These are phyloP conservation scores for Isoetes taiwanensis DNA, from an alignment of 75 land plant genomes.

Conservation along the genomic window DNA sequence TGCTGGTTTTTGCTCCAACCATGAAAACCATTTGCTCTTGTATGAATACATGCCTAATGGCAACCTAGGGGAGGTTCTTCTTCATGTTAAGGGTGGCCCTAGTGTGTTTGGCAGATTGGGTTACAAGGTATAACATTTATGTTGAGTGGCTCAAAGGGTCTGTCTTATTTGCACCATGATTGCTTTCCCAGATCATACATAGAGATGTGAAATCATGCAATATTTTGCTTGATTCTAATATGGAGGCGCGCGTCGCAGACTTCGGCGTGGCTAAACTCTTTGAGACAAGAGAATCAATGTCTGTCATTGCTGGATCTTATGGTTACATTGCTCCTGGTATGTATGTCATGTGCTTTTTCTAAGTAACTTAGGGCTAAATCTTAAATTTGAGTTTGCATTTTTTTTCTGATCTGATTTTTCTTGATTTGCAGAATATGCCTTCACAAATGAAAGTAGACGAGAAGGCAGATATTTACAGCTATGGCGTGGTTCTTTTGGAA, in stretches of 20 bases:
- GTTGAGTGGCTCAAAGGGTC: constrained; percentile 12
- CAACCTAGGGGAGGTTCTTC: constrained; percentile 7
- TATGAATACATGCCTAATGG: constrained; percentile 23
- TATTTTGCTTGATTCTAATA: constrained; percentile 29
- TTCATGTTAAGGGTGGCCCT: constrained; percentile 12
- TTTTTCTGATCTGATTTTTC: no score
- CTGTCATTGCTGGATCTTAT: constrained; percentile 10
- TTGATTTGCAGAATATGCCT: constrained; percentile 55
- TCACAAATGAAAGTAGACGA: constrained; percentile 76
- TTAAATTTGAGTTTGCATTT: no score
- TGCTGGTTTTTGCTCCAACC: constrained; percentile 15
- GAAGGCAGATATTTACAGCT: constrained; percentile 82
- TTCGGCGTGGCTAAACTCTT: constrained; percentile 17
- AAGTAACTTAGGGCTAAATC: no score
- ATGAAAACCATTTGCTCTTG: constrained; percentile 9
- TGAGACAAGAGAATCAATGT: constrained; percentile 10
- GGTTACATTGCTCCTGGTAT: constrained; percentile 19
- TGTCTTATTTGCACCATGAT: constrained; percentile 17
- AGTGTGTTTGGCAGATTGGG: constrained; percentile 37
- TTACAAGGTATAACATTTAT: constrained; percentile 37
- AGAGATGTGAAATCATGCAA: constrained; percentile 42
- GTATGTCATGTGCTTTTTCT: no score
- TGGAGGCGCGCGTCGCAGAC: constrained; percentile 42
- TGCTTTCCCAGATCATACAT: constrained; percentile 17
- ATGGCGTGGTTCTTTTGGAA: constrained; percentile 72